Evolutionary conservation across 345 rosid genomes (phyloP), one percentile per base, ranked within the genome.

Genomic region (Eucalyptus pauciflora): DNA sequence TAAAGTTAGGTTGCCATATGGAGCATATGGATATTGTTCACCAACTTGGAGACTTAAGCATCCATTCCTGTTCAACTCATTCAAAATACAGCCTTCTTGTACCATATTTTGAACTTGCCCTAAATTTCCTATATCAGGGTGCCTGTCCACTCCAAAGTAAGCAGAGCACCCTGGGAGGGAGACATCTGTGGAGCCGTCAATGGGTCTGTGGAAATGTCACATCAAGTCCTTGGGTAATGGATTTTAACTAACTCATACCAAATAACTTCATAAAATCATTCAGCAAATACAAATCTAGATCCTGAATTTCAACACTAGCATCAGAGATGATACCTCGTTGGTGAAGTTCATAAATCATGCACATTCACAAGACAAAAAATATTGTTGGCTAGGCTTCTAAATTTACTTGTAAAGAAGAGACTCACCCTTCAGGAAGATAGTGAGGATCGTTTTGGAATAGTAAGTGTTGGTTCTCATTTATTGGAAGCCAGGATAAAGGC

Each of bases 401-500:
- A 87, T 45, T 87, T 60, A 41, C 76, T 29, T 43, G 83, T 50
- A 27, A 41, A 20, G 85, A 76, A 76, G 48, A 76, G 85, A 91
- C 91, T 91, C 88, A 95, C 99, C 94, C 91, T 37, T 92, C 94
- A 37, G 94, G 93, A 52, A 94, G 94, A 92, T 93, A 93, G 87
- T 91, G 93, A 54, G 94, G 91, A 43, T 94, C 98, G 88, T 92
- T 93, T 71, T 93, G 92, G 90, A 95, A 90, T 60, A 96, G 86
- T 33, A 93, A 83, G 50, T 94, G 95, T 88, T 93, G 98, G 90
- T 91, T 94, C 87, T 94, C 97, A 85, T 91, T 92, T 50, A 92
- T 93, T 18, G 96, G 94, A 91, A 94, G 95, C 99, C 99, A 97
- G 16, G 96, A 88, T 27, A 94, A 54, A 2, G 95, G 93, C 67